Evolutionary conservation across 768 basidiomycete genomes (phyloP), one percentile per base, ranked within the genome.

Genomic region (Omphalotus guepiniiformis): DNA sequence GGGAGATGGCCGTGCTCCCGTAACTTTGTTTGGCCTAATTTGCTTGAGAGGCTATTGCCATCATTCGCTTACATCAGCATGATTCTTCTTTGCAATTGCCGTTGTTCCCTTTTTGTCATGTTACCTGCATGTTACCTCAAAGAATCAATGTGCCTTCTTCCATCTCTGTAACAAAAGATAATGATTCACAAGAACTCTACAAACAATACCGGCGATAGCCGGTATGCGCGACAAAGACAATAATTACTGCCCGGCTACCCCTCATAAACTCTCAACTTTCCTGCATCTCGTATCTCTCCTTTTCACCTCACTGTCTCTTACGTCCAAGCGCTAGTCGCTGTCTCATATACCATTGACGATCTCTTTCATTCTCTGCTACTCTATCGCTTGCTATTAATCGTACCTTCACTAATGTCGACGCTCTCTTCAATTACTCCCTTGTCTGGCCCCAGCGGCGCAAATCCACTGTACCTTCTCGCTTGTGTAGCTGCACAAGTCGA

Each of bases 141-240:
- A n/a, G n/a, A n/a, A n/a, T n/a, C n/a, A n/a, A n/a, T n/a, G n/a
- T n/a, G n/a, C n/a, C n/a, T n/a, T n/a, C n/a, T n/a, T n/a, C n/a
- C n/a, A n/a, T n/a, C n/a, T n/a, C n/a, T n/a, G n/a, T 23, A 23
- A 9, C 22, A 12, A 42, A 42, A 28, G 27, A 29, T 47, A 22
- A 39, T 39, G 26, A 15, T 42, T 7, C 19, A 6, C 19, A 35
- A 32, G 15, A 29, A 26, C n/a, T 51, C 49, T 50, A 61, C n/a
- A 62, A 60, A 69, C 68, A 69, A 70, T 67, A 67, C 61, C 61
- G 66, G 68, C 54, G 64, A 59, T 47, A 58, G 51, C 63, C 67
- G 65, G 47, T 26, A 46, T 44, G 35, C 34, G 47, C 42, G 37
- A 52, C 47, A 53, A 53, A 51, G 47, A 45, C 27, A 29, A 29